phyloP scores from a whole-genome alignment of 495 filamentous ascomycete species.

The Penicillium odoratum region DNA sequence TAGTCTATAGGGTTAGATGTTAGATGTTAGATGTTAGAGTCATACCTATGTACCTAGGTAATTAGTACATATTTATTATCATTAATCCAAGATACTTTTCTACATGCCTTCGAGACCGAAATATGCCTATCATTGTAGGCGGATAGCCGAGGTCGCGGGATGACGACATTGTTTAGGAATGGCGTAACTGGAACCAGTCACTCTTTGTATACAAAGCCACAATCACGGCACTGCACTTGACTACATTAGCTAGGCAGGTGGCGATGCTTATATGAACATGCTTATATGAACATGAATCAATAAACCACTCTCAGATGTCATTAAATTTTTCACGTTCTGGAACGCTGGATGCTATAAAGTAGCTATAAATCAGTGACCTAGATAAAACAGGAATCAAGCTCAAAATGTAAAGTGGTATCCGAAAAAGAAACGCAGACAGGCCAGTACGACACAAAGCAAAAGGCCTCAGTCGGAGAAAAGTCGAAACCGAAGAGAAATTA shows the following conservation, averaged over 20 bases:
- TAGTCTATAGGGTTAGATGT: too few relatives aligned
- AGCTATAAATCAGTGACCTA: background rate
- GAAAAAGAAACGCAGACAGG: conserved; percentile 20
- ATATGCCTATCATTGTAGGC: background rate
- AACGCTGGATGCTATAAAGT: background rate
- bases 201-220: background rate
- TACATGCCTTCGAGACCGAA: background rate
- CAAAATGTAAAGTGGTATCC: conserved; percentile 21
- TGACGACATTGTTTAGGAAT: conserved; percentile 19
- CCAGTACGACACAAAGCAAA: conserved; percentile 13
- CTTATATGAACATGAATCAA: too few relatives aligned
- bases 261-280: too few relatives aligned
- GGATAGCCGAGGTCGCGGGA: conserved; percentile 15
- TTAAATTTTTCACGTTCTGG: background rate
- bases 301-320: background rate
- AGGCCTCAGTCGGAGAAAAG: conserved; percentile 15
- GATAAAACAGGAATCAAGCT: background rate
- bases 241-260: background rate
- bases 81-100: background rate
- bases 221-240: background rate
- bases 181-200: background rate
- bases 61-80: too few relatives aligned
- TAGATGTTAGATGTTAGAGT: too few relatives aligned
- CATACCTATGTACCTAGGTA: too few relatives aligned
- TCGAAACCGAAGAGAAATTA: conserved; percentile 3